Percentiles rank a stretch among this genome's conserved stretches.
Conservation (phyloP, 768 basidiomycete genomes). For the Gymnopilus junonius region DNA sequence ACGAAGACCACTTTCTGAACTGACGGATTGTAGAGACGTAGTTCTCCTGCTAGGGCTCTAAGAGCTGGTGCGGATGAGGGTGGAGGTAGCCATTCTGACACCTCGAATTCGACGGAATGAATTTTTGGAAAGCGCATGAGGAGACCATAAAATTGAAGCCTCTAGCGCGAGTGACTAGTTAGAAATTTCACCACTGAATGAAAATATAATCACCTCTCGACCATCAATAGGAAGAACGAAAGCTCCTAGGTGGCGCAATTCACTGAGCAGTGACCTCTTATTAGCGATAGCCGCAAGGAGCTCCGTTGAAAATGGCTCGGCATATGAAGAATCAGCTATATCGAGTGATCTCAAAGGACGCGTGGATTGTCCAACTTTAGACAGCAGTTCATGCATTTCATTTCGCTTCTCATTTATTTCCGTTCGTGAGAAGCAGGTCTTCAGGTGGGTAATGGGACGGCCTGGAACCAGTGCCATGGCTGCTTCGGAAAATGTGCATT, state of each 20-base stretch:
- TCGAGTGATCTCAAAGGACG: slow-evolving; percentile 55
- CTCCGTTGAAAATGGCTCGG: slow-evolving; percentile 55
- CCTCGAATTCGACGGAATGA: slow-evolving; percentile 63
- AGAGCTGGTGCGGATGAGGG: slow-evolving; percentile 56
- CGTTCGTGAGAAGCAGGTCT: slow-evolving; percentile 70
- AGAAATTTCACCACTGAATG: slow-evolving; percentile 7
- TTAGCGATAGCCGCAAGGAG: slow-evolving; percentile 48
- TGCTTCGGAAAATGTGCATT: slow-evolving; percentile 73
- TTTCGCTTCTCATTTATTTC: slow-evolving; percentile 49
- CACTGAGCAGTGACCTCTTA: slow-evolving; percentile 34
- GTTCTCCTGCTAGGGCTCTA: slow-evolving; percentile 61
- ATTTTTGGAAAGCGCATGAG: slow-evolving; percentile 57
- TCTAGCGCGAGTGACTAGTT: slow-evolving; percentile 37
- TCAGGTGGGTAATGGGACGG: slow-evolving; percentile 63
- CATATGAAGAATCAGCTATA: slow-evolving; percentile 65
- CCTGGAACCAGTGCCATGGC: slow-evolving; percentile 58
- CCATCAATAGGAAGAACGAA: slow-evolving; percentile 65
- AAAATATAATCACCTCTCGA: slow-evolving; percentile 44
- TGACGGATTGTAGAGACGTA: slow-evolving; percentile 62
- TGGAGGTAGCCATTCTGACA: slow-evolving; percentile 67
- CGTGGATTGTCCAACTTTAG: slow-evolving; percentile 49
- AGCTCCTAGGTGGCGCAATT: slow-evolving; percentile 65
- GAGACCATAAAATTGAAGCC: slow-evolving; percentile 63
- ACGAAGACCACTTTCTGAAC: slow-evolving; percentile 63
- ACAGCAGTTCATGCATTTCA: slow-evolving; percentile 54